Conservation (phyloP, 768 basidiomycete genomes). For the Podaxis carcinomalis region DNA sequence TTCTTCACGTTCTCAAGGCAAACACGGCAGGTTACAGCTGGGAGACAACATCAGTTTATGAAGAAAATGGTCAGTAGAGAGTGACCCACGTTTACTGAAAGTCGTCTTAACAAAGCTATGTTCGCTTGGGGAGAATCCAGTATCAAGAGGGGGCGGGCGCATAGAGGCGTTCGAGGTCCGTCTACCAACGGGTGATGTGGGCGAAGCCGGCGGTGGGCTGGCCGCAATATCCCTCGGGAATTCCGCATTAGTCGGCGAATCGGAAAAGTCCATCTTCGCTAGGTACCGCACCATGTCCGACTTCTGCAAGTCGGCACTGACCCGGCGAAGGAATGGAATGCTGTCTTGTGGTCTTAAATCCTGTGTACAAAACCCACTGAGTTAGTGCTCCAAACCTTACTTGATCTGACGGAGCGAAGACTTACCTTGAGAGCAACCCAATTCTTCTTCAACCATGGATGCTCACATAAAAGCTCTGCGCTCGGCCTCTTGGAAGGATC, state of each 20-base stretch:
- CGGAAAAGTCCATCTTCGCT: conserved; percentile 41
- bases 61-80: conserved; percentile 9
- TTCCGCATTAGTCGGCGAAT: conserved; percentile 35
- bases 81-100: conserved; percentile 80
- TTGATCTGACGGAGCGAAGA: background rate
- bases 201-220: conserved; percentile 22
- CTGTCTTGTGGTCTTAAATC: conserved; percentile 90
- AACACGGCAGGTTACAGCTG: conserved; percentile 85
- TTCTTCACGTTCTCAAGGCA: conserved; percentile 80
- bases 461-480: conserved; percentile 83
- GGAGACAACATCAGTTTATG: conserved; percentile 10
- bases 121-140: conserved; percentile 58
- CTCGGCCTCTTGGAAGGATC: conserved; percentile 79
- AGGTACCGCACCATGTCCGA: conserved; percentile 56
- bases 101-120: conserved; percentile 91
- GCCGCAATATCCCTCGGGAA: conserved; percentile 31
- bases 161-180: conserved; percentile 36
- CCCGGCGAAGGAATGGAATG: conserved; percentile 90
- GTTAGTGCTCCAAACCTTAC: background rate
- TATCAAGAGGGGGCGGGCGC: conserved; percentile 31
- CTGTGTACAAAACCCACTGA: conserved; percentile 26
- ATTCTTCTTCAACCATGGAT: conserved; percentile 83
- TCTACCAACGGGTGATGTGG: conserved; percentile 31
- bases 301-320: conserved; percentile 83
- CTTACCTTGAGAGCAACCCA: conserved; percentile 77